A percentile compares a stretch with the other conserved stretches of the same genome.
Evolutionary conservation across 2,329 filamentous ascomycete genomes (phyloP).

Genomic region (Fusarium austroafricanum): DNA sequence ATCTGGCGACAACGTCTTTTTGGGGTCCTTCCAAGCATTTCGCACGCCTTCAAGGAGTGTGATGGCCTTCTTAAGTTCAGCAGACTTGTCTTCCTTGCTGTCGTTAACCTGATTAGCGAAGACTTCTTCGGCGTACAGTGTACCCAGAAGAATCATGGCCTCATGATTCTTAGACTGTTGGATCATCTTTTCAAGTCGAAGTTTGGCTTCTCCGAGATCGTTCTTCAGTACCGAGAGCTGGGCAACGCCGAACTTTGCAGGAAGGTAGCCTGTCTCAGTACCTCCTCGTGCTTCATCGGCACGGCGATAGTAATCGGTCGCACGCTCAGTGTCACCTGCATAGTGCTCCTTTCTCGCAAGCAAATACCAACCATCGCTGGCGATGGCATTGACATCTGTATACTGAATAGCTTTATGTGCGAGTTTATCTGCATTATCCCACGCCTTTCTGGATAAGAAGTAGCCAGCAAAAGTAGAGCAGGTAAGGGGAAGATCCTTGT

Average conservation of each 20-base stretch:
- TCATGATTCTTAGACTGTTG: constrained; percentile 86
- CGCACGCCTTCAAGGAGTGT: constrained; percentile 86
- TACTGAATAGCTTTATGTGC: constrained; percentile 94
- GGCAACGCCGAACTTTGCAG: constrained; percentile 93
- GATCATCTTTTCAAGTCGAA: constrained; percentile 92
- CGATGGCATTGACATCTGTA: constrained; percentile 95
- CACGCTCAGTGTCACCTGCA: constrained; percentile 77
- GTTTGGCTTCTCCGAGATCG: constrained; percentile 91
- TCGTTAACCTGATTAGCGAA: constrained; percentile 80
- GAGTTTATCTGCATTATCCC: constrained; percentile 84
- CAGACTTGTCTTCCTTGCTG: constrained; percentile 86
- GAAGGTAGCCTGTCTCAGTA: constrained; percentile 88
- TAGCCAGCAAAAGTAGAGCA: constrained; percentile 92
- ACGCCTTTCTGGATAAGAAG: constrained; percentile 85
- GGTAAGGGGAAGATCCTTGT: constrained; percentile 89
- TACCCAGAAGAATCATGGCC: constrained; percentile 91
- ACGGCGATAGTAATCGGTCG: constrained; percentile 86
- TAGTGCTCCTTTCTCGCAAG: constrained; percentile 93
- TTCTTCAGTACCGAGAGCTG: constrained; percentile 88
- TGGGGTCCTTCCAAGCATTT: constrained; percentile 90
- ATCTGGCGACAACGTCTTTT: constrained; percentile 84
- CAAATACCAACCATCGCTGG: constrained; percentile 97
- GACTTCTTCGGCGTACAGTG: constrained; percentile 93
- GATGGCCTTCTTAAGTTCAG: constrained; percentile 88
- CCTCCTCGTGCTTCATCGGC: constrained; percentile 93